These are phyloP conservation scores for Epichloe amarillans DNA, from an alignment of 2,329 filamentous ascomycete species.

Conservation along the genomic window DNA sequence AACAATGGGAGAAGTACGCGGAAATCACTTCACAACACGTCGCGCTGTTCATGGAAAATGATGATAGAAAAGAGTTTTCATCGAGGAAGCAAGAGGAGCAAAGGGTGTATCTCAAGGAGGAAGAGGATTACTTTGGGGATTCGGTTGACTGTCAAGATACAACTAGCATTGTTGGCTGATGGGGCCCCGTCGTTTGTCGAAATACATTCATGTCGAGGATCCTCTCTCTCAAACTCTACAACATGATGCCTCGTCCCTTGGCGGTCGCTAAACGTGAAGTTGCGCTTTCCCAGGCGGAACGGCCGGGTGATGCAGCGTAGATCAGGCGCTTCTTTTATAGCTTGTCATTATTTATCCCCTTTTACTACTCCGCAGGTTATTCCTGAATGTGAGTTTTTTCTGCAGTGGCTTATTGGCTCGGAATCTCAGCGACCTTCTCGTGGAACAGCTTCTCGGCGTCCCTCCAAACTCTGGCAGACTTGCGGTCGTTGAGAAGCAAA, in stretches of 20 bases:
- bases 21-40: not conserved
- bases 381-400: not conserved
- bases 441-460: slow-evolving; percentile 4
- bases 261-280: too few species aligned
- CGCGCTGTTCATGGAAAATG: not conserved
- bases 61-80: not conserved
- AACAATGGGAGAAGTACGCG: not conserved
- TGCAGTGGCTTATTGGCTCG: not conserved
- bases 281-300: too few species aligned
- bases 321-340: too few species aligned
- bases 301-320: too few species aligned
- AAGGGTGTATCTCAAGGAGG: not conserved
- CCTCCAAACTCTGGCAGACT: slow-evolving; percentile 4
- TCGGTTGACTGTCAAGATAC: not conserved
- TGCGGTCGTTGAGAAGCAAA: slow-evolving; percentile 3
- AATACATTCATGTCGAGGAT: not conserved
- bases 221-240: too few species aligned
- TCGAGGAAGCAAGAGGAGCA: not conserved
- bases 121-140: not conserved
- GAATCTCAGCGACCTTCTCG: slow-evolving; percentile 4
- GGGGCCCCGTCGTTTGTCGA: not conserved
- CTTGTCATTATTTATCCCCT: too few species aligned
- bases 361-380: too few species aligned
- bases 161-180: not conserved
- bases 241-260: too few species aligned